Base-by-base conservation (phyloP, 495 filamentous ascomycete genomes). In the Trichoderma asperelloides region DNA sequence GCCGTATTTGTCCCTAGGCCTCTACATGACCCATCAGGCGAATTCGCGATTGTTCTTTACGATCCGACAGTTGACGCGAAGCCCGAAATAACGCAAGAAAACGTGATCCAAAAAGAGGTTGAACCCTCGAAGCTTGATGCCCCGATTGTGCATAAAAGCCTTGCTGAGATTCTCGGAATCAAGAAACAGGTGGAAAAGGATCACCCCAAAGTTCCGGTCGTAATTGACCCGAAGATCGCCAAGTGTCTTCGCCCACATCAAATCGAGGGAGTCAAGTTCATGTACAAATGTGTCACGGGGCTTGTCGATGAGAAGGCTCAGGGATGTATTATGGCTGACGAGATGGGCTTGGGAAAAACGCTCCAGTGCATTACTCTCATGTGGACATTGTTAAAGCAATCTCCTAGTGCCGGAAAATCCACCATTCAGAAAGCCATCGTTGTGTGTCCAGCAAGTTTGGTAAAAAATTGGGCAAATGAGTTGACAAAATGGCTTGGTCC, bases 261-360 rank as follows among this genome's bases (percentile, higher is more conserved):
- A 77, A 89, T 99, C 47, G 95, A 98, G 75, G 95, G 95, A 74
- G 95, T 99, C 55, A 97, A 96, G 82, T 99, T 99, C 73, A 86
- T 99, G 79, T 99, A 98, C 76, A 84, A 86, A 65, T 96, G 91
- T 75, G 92, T 92, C 23, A 98, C 94, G 28, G 95, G 95, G 7
- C 82, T 98, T 84, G 88, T 98, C 70, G 95, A 99, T 74, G 85
- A 88, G 55, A 95, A 93, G 67, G 96, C 96, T 27, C 91, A 97
- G 78, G 95, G 95, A 0, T 98, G 95, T 74, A 99, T 99, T 74
- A 99, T 99, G 95, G 95, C 95, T 70, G 95, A 99, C 74, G 95
- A 97, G 71, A 99, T 99, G 95, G 95, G 95, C 57, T 77, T 99
- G 40, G 95, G 95, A 60, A 99, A 99, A 79, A 99, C 95, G 15